Evolutionary conservation across 148 eudicot species (phyloP).

Genomic region (Cornus suecica): DNA sequence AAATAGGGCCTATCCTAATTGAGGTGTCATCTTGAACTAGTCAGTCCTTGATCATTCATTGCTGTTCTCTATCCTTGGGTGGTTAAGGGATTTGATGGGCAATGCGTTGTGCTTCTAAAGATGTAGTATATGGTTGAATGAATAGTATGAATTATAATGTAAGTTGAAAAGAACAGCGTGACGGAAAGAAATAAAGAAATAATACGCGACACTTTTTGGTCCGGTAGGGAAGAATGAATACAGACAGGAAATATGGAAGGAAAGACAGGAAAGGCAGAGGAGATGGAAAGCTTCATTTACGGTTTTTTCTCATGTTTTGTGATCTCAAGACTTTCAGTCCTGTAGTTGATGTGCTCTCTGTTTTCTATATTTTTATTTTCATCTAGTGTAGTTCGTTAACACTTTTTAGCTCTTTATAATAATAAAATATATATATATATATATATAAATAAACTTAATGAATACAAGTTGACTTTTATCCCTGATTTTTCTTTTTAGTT

Average conservation of each 20-base stretch:
- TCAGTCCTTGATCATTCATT: too few species aligned
- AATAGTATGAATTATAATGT: too few species aligned
- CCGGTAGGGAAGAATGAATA: background rate
- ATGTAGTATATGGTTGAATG: background rate
- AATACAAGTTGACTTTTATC: background rate
- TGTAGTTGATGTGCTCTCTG: background rate
- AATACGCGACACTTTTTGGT: too few species aligned
- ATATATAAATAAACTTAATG: background rate
- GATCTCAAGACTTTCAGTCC: background rate
- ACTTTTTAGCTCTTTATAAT: background rate
- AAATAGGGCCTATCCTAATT: too few species aligned
- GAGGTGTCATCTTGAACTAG: too few species aligned
- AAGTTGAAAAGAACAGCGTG: background rate
- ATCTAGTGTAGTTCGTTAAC: too few species aligned
- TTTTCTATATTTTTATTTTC: background rate
- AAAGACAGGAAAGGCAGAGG: background rate
- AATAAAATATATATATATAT: too few species aligned
- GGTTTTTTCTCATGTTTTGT: background rate
- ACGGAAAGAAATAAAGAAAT: background rate
- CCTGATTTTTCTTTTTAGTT: background rate
- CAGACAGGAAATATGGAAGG: background rate
- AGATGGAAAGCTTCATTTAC: background rate
- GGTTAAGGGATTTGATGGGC: background rate
- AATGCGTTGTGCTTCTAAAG: background rate
- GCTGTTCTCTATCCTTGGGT: too few species aligned